Evolutionary conservation across 2,329 filamentous ascomycete genomes (phyloP), one percentile per base, ranked within the genome.

Genomic region (Phialophora macrospora): DNA sequence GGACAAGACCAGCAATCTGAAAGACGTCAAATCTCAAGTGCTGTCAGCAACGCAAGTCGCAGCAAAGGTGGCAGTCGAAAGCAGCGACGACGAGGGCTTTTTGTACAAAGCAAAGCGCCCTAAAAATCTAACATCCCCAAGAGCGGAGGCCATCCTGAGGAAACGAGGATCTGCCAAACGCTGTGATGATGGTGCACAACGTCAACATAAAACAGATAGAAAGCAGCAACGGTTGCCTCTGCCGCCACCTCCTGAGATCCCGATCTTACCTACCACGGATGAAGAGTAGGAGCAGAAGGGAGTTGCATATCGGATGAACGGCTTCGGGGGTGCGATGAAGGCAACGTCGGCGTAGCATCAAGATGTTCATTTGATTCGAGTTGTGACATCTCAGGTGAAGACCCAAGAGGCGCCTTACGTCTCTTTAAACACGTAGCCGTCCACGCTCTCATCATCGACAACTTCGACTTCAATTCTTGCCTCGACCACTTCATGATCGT

Each of bases 391-490:
- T 20, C 34, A 54, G 44, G 7, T 52, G 17, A 54, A 30, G 20
- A 28, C 14, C 55, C 26, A 32, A 58, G 34, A 57, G 63, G 34
- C 32, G 41, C 7, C 24, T 79, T 77, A 92, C 64, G 89, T 92
- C 83, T 92, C 89, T 58, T 82, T 80, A 78, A 92, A 97, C 74
- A 86, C 84, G 77, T 96, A 97, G 20, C 87, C 84, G 28, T 90
- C 88, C 38, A 88, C 88, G 14, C 90, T 89, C 76, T 70, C 70
- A 52, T 68, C 68, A 66, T 97, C 91, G 78, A 90, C 88, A 12
- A 98, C 91, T 17, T 82, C 83, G 34, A 98, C 91, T 80, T 96
- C 90, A 70, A 98, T 90, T 75, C 82, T 88, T 38, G 90, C 91
- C 82, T 96, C 91, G 76, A 93, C 88, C 34, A 98, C 79, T 81